These are phyloP conservation scores for Capsella rubella DNA, from an alignment of 441 rosid genomes.

Conservation along the genomic window DNA sequence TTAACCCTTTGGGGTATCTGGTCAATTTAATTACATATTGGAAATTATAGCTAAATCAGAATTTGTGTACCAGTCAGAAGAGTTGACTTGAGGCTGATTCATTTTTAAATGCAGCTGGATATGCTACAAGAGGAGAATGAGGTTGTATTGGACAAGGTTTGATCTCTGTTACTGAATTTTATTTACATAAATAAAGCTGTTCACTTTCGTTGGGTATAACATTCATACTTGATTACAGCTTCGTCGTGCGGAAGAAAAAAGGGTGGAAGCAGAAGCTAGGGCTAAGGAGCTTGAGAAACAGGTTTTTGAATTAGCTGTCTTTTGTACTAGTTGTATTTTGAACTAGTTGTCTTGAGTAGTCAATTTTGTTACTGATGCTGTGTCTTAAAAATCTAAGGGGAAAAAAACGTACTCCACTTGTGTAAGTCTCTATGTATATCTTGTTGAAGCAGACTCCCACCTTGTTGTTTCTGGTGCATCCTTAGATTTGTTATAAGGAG, in stretches of 20 bases:
- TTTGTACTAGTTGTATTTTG: too few relatives aligned
- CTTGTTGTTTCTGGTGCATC: conserved; percentile 4
- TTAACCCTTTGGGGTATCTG: conserved; percentile 10
- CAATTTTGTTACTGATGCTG: conserved; percentile 5
- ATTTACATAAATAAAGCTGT: background rate
- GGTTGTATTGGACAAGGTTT: conserved; percentile 66
- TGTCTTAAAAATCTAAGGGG: background rate
- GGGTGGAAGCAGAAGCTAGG: conserved; percentile 89
- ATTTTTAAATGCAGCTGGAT: conserved; percentile 63
- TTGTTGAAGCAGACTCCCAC: conserved; percentile 19
- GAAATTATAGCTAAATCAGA: background rate
- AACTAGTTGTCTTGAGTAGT: conserved; percentile 14
- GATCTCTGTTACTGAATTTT: background rate
- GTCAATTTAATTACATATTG: conserved; percentile 14
- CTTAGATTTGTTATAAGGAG: background rate
- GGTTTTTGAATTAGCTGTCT: conserved; percentile 48
- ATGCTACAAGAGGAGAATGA: conserved; percentile 86
- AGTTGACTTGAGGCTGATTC: conserved; percentile 34
- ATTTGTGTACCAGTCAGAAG: conserved; percentile 37
- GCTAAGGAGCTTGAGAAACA: conserved; percentile 98
- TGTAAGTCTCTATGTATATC: conserved; percentile 4
- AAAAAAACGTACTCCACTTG: background rate
- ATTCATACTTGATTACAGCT: conserved; percentile 40
- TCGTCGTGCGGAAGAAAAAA: conserved; percentile 49
- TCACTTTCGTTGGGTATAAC: background rate